phyloP scores from a whole-genome alignment of 2,329 filamentous ascomycete genomes.

The Diaporthe citrichinensis region DNA sequence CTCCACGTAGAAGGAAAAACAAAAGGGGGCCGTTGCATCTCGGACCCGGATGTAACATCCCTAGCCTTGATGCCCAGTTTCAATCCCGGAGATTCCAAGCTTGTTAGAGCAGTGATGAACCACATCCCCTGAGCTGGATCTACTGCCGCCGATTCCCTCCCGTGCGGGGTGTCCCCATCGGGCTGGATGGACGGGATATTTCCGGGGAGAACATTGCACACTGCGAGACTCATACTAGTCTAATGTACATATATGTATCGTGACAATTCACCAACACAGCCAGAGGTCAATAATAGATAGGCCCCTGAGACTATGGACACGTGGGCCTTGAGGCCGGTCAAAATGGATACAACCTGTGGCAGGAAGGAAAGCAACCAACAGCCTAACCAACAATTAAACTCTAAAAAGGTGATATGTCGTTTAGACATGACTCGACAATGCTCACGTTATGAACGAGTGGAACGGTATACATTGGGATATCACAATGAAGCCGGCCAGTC shows the following conservation, averaged over 20 bases:
- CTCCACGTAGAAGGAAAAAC: neutral
- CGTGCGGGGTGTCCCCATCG: neutral
- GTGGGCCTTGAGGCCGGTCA: neutral
- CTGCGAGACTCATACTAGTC: neutral
- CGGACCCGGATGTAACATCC: constrained; percentile 19
- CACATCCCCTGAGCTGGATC: constrained; percentile 1
- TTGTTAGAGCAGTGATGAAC: neutral
- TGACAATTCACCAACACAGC: neutral
- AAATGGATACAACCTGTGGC: neutral
- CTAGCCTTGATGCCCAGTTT: neutral
- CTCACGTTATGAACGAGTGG: neutral
- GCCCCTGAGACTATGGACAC: neutral
- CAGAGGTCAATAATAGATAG: neutral
- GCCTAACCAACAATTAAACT: neutral
- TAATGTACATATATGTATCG: too few relatives aligned
- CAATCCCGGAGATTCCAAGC: neutral
- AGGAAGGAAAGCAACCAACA: neutral
- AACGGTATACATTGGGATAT: neutral
- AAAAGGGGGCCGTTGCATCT: neutral
- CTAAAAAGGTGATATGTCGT: constrained; percentile 18
- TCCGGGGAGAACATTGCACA: neutral
- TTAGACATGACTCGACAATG: constrained; percentile 2
- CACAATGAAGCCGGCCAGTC: neutral
- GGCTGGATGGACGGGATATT: neutral
- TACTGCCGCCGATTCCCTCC: neutral